Evolutionary conservation across 805 yeast genomes (phyloP).

Genomic region (Teunomyces atbi): DNA sequence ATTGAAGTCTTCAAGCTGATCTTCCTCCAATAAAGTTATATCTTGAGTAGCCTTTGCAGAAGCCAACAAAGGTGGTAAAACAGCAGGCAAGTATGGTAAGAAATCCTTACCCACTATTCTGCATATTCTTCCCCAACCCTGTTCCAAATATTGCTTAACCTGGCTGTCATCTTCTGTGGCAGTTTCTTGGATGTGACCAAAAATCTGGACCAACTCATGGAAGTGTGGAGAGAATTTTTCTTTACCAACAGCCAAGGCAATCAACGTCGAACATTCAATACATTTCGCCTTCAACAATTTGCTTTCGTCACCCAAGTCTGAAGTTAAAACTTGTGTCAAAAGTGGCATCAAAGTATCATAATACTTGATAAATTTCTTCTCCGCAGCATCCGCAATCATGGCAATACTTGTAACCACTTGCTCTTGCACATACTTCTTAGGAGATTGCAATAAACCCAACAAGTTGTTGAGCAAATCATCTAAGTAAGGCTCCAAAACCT

Average conservation of each 20-base stretch:
- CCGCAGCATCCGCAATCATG: conserved; percentile 95
- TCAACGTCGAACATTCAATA: conserved; percentile 91
- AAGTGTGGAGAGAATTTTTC: conserved; percentile 80
- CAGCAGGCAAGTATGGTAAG: conserved; percentile 76
- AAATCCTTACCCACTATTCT: conserved; percentile 82
- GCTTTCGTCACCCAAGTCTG: conserved; percentile 77
- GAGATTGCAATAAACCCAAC: conserved; percentile 73
- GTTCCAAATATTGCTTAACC: conserved; percentile 79
- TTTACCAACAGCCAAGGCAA: conserved; percentile 92
- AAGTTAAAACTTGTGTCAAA: conserved; percentile 69
- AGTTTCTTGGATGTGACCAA: conserved; percentile 67
- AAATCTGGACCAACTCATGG: conserved; percentile 66
- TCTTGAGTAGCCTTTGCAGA: conserved; percentile 91
- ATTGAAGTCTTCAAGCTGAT: conserved; percentile 75
- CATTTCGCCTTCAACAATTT: conserved; percentile 86
- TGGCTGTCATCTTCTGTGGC: conserved; percentile 76
- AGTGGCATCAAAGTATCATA: conserved; percentile 94
- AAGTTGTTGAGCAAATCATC: conserved; percentile 76
- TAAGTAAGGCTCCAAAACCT: conserved; percentile 85
- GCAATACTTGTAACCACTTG: conserved; percentile 97
- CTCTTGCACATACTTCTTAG: conserved; percentile 92
- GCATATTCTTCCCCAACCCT: conserved; percentile 95
- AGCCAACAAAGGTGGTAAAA: conserved; percentile 82
- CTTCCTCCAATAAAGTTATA: conserved; percentile 84
- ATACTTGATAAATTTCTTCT: conserved; percentile 80